Evolutionary conservation across 108 stramenopile species (phyloP).

Genomic region (Pelagomonas calceolata): DNA sequence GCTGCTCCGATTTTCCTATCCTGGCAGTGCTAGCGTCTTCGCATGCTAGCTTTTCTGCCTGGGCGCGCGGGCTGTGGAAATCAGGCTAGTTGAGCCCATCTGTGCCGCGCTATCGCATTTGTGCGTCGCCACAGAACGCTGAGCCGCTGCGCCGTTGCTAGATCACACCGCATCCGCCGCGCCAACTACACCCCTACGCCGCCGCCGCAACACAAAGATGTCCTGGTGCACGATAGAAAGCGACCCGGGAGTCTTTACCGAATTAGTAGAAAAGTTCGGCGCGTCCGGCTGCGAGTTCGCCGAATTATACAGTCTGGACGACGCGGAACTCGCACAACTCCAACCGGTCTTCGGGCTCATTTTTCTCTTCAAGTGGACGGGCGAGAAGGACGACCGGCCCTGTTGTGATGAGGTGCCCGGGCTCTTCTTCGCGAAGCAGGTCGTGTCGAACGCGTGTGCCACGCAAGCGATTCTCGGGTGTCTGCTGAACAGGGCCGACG

Average conservation of each 20-base stretch:
- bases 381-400: conserved; percentile 20
- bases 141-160: too few relatives aligned
- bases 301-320: conserved; percentile 68
- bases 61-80: too few relatives aligned
- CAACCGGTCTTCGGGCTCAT: conserved; percentile 69
- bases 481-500: conserved; percentile 53
- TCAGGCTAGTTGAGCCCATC: too few relatives aligned
- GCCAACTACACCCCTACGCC: too few relatives aligned
- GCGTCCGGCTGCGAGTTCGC: conserved; percentile 28
- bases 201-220: too few relatives aligned
- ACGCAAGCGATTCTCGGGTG: conserved; percentile 80
- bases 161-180: too few relatives aligned
- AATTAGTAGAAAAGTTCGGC: conserved; percentile 27
- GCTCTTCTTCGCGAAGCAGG: conserved; percentile 78
- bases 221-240: conserved; percentile 38
- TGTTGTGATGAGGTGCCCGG: conserved; percentile 34
- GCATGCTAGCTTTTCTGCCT: too few relatives aligned
- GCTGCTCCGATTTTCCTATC: too few relatives aligned
- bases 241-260: conserved; percentile 38
- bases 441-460: conserved; percentile 79
- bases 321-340: conserved; percentile 38
- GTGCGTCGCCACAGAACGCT: too few relatives aligned
- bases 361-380: conserved; percentile 81
- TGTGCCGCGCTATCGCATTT: too few relatives aligned
- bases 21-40: too few relatives aligned